Evolutionary conservation across 768 basidiomycete species (phyloP), one percentile per base, ranked within the genome.

Genomic region (Amanita exitialis): DNA sequence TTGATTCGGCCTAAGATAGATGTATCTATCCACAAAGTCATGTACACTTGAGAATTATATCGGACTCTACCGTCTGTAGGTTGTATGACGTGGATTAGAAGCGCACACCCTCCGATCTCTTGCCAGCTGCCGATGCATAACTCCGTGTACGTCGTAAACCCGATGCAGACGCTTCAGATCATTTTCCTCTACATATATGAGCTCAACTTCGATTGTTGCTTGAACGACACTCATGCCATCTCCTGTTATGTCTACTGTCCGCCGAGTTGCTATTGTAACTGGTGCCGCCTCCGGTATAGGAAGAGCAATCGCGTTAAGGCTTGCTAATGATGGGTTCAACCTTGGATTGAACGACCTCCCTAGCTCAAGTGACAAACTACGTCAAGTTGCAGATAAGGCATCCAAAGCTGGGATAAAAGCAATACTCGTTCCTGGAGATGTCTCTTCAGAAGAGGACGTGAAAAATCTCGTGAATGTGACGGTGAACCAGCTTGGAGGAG

Each of bases 261-360:
- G 36, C n/a, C 35, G 52, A 16, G 57, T 67, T 35, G 68, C 68
- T 28, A 50, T 69, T 15, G 57, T 70, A 16, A 70, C 69, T 16
- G 67, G 69, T 15, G 66, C 66, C 15, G 64, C 64, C 16, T 69
- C 67, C 44, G 78, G 78, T 20, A 75, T 78, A 12, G 78, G 77
- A 0, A 65, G 66, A 34, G 72, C 70, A 30, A 72, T 78, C 36
- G 73, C 75, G 6, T 53, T 68, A 4, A 68, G 73, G 4, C 69
- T 80, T 9, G 73, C 77, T 16, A 51, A 58, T 9, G 77, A 75
- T 48, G 76, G 77, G 3, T 72, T 67, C 55, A 64, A 75, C 43
- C 56, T 79, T 37, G 70, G 67, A n/a, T 54, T 78, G 42, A 77
- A 72, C 18, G 78, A 76, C 52, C 58, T 74, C 6, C 54, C 62